phyloP scores from a whole-genome alignment of 345 rosid genomes.

The Syzygium jambos region DNA sequence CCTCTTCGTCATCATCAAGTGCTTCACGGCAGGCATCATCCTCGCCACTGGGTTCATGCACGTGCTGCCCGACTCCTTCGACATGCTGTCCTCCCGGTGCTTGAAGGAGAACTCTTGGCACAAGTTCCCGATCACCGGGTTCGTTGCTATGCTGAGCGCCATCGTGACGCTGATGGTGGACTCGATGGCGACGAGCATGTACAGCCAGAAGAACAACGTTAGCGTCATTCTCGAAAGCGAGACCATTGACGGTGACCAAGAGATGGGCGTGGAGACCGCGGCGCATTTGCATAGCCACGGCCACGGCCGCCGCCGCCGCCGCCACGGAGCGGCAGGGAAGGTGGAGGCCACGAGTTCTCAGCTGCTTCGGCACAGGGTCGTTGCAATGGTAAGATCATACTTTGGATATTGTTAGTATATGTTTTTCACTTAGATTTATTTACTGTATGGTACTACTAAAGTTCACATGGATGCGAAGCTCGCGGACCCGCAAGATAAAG shows the following conservation, averaged over 20 bases:
- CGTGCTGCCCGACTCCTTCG: no score
- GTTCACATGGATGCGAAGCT: neutral
- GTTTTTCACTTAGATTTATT: neutral
- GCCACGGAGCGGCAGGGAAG: neutral
- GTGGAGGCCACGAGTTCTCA: neutral
- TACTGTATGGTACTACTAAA: neutral
- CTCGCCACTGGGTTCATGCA: no score
- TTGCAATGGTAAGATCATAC: neutral
- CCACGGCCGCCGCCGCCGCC: neutral
- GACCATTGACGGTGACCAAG: neutral
- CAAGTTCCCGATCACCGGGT: no score
- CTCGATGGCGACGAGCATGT: conserved; percentile 22
- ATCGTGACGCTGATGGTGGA: no score
- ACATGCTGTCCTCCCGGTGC: no score
- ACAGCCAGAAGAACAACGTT: conserved; percentile 6
- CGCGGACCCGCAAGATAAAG: neutral
- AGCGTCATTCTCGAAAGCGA: neutral
- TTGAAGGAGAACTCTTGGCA: no score
- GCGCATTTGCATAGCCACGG: neutral
- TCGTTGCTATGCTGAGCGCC: no score
- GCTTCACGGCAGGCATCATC: no score
- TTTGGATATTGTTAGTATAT: neutral
- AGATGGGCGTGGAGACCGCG: neutral
- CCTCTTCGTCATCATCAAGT: no score
- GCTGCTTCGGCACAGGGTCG: neutral